These are phyloP conservation scores for Apiotrichum brassicae DNA, from an alignment of 1,284 basidiomycete genomes.

Conservation along the genomic window DNA sequence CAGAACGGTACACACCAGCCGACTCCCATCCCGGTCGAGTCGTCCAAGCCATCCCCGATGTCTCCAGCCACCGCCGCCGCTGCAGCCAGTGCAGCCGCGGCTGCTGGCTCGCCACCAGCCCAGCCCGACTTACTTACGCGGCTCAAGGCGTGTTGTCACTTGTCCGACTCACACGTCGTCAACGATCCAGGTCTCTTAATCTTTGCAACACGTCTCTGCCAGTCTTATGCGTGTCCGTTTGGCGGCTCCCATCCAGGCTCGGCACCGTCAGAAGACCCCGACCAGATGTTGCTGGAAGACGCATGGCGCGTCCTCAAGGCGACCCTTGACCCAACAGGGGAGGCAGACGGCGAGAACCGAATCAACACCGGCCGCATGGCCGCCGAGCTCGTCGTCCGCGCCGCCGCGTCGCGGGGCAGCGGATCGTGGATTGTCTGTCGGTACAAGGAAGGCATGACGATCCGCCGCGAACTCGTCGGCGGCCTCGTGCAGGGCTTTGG, in stretches of 20 bases:
- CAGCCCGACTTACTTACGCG: constrained; percentile 45
- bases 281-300: constrained; percentile 42
- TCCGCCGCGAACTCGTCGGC: constrained; percentile 35
- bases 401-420: constrained; percentile 32
- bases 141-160: constrained; percentile 44
- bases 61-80: constrained; percentile 6
- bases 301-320: constrained; percentile 40
- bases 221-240: constrained; percentile 41
- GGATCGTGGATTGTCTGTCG: constrained; percentile 40
- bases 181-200: constrained; percentile 46
- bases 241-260: constrained; percentile 33
- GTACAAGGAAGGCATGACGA: constrained; percentile 42
- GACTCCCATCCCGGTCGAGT: neutral
- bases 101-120: constrained; percentile 4
- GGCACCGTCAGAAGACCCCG: constrained; percentile 30
- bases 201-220: constrained; percentile 45
- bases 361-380: constrained; percentile 47
- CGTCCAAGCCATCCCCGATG: constrained; percentile 13
- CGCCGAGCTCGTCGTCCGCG: constrained; percentile 43
- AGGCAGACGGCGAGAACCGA: constrained; percentile 41
- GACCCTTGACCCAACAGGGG: constrained; percentile 40
- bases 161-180: constrained; percentile 45
- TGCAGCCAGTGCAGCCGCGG: neutral
- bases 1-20: constrained; percentile 5
- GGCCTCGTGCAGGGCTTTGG: constrained; percentile 43